These are phyloP conservation scores for Chlamydomonas asymmetrica DNA, from an alignment of 139 green algal species.

Conservation along the genomic window DNA sequence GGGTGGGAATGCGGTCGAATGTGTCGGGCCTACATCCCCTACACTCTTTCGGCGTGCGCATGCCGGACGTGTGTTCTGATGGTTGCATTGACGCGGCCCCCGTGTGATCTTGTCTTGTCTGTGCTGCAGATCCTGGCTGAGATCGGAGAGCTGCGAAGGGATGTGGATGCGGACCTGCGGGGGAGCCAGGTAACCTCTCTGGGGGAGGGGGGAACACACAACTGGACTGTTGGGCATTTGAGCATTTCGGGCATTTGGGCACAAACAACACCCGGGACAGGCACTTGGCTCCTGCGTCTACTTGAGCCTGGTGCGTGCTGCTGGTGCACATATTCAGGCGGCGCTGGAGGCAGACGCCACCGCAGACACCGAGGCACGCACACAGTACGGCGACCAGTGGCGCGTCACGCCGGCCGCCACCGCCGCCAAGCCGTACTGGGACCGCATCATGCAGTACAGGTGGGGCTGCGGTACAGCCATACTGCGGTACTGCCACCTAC, in stretches of 20 bases:
- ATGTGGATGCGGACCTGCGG: conserved; percentile 68
- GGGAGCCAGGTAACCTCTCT: conserved; percentile 16
- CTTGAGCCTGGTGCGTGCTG: too few species aligned
- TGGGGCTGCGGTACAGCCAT: neutral
- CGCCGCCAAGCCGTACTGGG: conserved; percentile 65
- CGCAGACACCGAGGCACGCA: conserved; percentile 38
- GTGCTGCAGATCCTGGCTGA: conserved; percentile 60
- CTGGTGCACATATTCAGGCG: too few species aligned
- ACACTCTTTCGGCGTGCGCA: too few species aligned
- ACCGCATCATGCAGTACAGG: conserved; percentile 70
- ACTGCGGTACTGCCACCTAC: neutral
- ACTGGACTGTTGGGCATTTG: too few species aligned
- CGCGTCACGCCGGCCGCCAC: conserved; percentile 49
- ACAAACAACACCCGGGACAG: too few species aligned
- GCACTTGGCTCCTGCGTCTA: too few species aligned
- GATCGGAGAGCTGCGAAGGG: conserved; percentile 68
- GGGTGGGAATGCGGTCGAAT: too few species aligned
- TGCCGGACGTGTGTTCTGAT: too few species aligned
- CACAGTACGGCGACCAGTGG: conserved; percentile 67
- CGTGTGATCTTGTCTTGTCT: too few species aligned
- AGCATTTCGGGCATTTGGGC: too few species aligned
- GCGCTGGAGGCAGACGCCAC: conserved; percentile 45
- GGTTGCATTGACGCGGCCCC: too few species aligned
- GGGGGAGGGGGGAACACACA: neutral
- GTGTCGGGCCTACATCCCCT: too few species aligned